Conservation (phyloP, 2,329 filamentous ascomycete species). For the Byssoonygena ceratinophila region DNA sequence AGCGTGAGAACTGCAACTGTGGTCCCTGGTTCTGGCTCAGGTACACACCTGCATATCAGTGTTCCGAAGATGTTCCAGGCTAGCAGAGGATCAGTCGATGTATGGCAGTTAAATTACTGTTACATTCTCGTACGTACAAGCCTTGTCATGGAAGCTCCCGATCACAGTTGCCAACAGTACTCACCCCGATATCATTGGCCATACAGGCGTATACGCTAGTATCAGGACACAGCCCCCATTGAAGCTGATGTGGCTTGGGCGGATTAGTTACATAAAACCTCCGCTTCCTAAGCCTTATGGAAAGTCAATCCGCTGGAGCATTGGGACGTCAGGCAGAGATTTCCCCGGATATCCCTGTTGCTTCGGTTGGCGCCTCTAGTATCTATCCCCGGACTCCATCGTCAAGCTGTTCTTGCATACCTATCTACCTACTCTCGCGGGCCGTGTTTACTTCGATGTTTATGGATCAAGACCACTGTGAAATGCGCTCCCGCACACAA, state of each 20-base stretch:
- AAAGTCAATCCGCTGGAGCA: neutral
- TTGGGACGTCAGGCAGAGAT: neutral
- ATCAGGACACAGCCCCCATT: neutral
- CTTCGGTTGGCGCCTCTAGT: too few relatives aligned
- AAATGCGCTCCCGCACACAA: too few relatives aligned
- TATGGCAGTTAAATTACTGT: neutral
- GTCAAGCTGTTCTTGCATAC: too few relatives aligned
- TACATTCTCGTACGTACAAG: neutral
- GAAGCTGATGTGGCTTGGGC: neutral
- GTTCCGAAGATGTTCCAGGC: slow-evolving; percentile 7
- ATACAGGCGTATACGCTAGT: neutral
- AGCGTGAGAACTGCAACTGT: neutral
- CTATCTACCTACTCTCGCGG: too few relatives aligned
- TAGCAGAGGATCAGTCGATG: neutral
- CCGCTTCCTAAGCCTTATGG: neutral
- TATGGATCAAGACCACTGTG: too few relatives aligned
- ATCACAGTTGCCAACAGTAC: too few relatives aligned
- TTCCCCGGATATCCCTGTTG: neutral
- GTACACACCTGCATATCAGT: neutral
- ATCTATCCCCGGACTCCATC: too few relatives aligned
- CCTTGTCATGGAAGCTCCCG: neutral
- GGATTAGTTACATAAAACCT: neutral
- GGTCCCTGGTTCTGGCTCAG: slow-evolving; percentile 1
- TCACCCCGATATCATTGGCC: neutral
- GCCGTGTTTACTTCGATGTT: too few relatives aligned